A percentile compares a stretch with the other conserved stretches of the same genome.
Conservation (phyloP, 2,329 filamentous ascomycete species). For the Emmonsiellopsis sp. region DNA sequence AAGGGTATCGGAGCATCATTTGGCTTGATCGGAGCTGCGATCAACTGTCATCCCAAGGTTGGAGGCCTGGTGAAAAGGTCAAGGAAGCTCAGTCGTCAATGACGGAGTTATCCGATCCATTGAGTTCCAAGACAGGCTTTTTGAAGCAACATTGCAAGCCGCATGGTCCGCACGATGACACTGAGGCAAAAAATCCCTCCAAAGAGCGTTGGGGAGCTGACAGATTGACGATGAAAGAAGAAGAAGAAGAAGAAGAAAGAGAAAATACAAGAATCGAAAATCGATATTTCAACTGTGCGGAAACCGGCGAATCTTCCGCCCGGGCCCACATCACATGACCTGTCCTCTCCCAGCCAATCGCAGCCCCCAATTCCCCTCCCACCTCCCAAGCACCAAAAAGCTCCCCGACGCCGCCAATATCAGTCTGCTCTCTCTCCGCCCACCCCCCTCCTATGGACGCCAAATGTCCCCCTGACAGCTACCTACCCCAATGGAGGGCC, state of each 20-base stretch:
- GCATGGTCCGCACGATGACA: not conserved
- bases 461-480: not conserved
- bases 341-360: not conserved
- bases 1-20: too few species aligned
- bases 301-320: not conserved
- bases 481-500: not conserved
- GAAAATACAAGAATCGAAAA: not conserved
- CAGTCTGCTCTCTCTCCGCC: not conserved
- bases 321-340: not conserved
- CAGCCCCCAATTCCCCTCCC: not conserved
- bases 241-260: not conserved
- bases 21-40: too few species aligned
- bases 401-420: not conserved
- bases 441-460: constrained; percentile 8
- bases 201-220: not conserved
- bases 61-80: not conserved
- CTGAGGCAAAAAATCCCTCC: not conserved
- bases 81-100: not conserved
- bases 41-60: too few species aligned
- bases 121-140: not conserved
- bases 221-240: not conserved
- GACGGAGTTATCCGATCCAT: not conserved
- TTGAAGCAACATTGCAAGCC: not conserved
- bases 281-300: not conserved
- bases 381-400: not conserved